phyloP scores from a whole-genome alignment of 176 grass and related monocot species.

The Eremochloa ophiuroides region DNA sequence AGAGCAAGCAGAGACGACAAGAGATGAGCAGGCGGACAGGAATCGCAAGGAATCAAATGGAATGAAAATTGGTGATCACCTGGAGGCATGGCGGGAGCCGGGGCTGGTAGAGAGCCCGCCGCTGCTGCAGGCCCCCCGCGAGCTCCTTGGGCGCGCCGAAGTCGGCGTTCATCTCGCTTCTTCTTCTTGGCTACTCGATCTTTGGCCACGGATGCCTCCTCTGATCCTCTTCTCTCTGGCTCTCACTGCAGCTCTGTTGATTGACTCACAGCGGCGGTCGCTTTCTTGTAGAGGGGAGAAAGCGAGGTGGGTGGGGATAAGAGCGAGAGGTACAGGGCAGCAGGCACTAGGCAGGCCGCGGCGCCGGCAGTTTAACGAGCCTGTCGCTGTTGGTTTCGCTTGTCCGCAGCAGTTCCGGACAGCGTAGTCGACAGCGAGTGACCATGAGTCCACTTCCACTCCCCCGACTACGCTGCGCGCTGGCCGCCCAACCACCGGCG shows the following conservation, averaged over 20 bases:
- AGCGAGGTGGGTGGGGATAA: background rate
- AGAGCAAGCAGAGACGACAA: background rate
- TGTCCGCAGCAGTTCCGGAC: background rate
- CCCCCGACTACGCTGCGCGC: background rate
- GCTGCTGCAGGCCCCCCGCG: conserved; percentile 42
- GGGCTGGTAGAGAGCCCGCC: conserved; percentile 42
- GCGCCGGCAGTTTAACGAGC: conserved; percentile 22
- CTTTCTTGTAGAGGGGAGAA: background rate
- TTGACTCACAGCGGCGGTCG: background rate
- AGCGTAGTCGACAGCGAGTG: background rate
- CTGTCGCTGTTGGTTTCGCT: background rate
- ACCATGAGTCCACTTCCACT: background rate
- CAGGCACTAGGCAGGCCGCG: background rate
- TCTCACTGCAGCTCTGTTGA: background rate
- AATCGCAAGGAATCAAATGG: background rate
- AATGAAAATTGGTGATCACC: conserved; percentile 11
- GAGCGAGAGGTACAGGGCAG: background rate
- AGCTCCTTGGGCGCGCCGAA: conserved; percentile 43
- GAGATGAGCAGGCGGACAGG: background rate
- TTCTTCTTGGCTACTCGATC: background rate
- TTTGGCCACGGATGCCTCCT: background rate
- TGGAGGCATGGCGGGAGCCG: conserved; percentile 37
- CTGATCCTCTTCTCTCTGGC: background rate
- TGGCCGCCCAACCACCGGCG: background rate
- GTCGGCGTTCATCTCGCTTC: conserved; percentile 41